phyloP scores from a whole-genome alignment of 1,139 yeast species.

The Suzukiozyma palmioleophila region DNA sequence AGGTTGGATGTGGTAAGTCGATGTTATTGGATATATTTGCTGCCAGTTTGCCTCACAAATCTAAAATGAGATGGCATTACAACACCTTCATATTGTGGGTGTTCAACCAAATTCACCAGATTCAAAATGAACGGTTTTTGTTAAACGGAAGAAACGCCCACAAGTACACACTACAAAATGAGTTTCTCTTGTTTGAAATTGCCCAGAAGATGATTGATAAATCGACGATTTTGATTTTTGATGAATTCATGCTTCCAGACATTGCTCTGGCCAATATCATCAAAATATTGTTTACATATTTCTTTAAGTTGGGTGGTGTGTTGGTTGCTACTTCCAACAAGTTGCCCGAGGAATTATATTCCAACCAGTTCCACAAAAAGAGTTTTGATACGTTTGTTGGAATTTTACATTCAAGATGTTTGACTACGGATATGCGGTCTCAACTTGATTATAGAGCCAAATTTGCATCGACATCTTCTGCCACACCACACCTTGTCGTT shows the following conservation, averaged over 20 bases:
- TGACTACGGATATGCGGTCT: conserved; percentile 59
- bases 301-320: conserved; percentile 70
- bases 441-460: conserved; percentile 50
- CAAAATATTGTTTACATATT: conserved; percentile 60
- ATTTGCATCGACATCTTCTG: conserved; percentile 24
- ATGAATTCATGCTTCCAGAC: conserved; percentile 75
- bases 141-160: conserved; percentile 29
- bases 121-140: conserved; percentile 40
- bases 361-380: conserved; percentile 56
- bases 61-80: conserved; percentile 70
- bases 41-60: conserved; percentile 54
- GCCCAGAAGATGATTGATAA: conserved; percentile 61
- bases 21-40: conserved; percentile 75
- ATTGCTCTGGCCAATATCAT: conserved; percentile 67
- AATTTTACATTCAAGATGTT: conserved; percentile 58
- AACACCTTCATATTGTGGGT: conserved; percentile 68
- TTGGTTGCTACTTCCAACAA: conserved; percentile 69
- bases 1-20: conserved; percentile 74
- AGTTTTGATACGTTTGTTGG: conserved; percentile 55
- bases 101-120: conserved; percentile 54
- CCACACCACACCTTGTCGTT: conserved; percentile 26
- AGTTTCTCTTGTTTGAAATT: conserved; percentile 60
- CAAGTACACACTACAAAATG: conserved; percentile 49
- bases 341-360: conserved; percentile 65
- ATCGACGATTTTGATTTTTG: conserved; percentile 59